Evolutionary conservation across 768 basidiomycete species (phyloP), one percentile per base, ranked within the genome.

Genomic region (Leccinum aurantiacum): DNA sequence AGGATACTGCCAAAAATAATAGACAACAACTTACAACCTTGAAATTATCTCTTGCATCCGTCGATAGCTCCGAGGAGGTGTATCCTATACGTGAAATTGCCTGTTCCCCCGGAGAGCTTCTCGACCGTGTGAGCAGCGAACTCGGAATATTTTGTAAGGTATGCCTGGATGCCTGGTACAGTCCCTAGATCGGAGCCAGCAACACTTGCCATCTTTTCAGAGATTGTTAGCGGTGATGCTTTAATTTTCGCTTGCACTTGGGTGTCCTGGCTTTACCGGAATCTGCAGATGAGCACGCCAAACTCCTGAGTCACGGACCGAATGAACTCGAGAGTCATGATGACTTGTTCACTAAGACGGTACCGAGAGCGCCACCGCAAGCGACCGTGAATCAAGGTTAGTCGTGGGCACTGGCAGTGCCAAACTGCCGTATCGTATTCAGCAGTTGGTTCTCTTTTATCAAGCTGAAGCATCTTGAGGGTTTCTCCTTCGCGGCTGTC

Each of bases 41-140:
- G n/a, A n/a, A n/a, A n/a, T n/a, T n/a, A n/a, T n/a, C n/a, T 86
- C 53, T 67, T 59, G 4, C 66, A 71, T 0, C 80, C 83, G 37
- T 78, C 66, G 58, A 80, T 74, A 9, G 78, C 76, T 35, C 53
- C 61, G 15, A 61, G 63, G 47, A 87, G 76, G 33, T 68, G 67
- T n/a, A 88, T 66, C 31, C 88, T 80, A 67, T 78, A 89, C n/a
- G 78, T 69, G 69, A 80, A 89, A 71, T 87, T 89, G 31, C 76
- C 77, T 22, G 33, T 54, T 6, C 88, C 88, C 2, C 87, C 88
- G 4, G 75, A 70, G 24, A 89, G 77, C 9, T 69, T 61, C 6
- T 69, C 70, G 25, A 82, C 73, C 3, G 65, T 67, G 25, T 70
- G 69, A 59, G 78, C 76, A 15, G 80, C 77, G 65, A 84, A 88